Evolutionary conservation across 495 filamentous ascomycete species (phyloP).

Genomic region (Aspergillus mulundensis): DNA sequence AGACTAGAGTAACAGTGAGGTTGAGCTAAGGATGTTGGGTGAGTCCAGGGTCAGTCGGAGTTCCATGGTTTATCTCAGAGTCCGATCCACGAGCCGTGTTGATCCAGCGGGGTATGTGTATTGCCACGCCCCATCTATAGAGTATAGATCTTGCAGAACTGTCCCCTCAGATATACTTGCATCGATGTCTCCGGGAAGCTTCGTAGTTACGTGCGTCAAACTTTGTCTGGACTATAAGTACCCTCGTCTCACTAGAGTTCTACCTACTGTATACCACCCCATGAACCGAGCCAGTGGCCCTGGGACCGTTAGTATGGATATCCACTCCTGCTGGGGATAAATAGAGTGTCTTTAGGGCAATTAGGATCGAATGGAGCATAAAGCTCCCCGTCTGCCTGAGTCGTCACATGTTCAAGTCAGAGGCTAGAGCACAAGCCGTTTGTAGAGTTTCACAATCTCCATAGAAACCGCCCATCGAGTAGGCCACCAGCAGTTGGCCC

Average conservation of each 20-base stretch:
- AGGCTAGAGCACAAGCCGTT: conserved; percentile 4
- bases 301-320: not conserved
- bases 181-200: conserved; percentile 7
- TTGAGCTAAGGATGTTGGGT: not conserved
- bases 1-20: not conserved
- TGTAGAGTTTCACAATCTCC: conserved; percentile 7
- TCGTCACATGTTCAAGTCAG: conserved; percentile 7
- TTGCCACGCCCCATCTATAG: conserved; percentile 1
- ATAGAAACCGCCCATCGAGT: not conserved
- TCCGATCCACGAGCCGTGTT: conserved; percentile 3
- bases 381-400: not conserved
- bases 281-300: not conserved
- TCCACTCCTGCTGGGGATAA: not conserved
- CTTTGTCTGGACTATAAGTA: not conserved
- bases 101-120: not conserved
- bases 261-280: not conserved
- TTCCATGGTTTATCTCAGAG: conserved; percentile 11
- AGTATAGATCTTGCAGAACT: conserved; percentile 2
- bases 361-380: not conserved
- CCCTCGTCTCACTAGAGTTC: not conserved
- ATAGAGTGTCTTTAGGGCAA: not conserved
- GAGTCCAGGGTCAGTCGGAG: not conserved
- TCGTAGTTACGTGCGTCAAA: not conserved
- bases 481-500: not conserved
- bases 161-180: not conserved